Evolutionary conservation across 1,284 basidiomycete species (phyloP).

Genomic region (Mrakiaceae sp.): DNA sequence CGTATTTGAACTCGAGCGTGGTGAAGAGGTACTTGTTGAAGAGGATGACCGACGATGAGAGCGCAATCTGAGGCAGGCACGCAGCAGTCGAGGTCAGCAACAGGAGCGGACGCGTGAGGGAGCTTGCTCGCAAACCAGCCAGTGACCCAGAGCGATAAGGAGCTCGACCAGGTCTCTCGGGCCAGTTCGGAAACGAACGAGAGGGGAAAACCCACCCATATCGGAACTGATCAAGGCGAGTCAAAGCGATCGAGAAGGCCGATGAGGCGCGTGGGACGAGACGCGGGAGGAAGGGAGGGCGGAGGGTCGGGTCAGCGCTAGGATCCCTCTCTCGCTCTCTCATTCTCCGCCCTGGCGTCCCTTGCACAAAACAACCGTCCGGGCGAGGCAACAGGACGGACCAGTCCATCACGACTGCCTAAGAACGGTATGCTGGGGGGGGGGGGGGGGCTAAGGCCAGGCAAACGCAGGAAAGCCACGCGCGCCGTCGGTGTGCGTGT

Average conservation of each 20-base stretch:
- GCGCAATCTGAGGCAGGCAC: constrained; percentile 82
- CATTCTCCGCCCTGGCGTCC: too few relatives aligned
- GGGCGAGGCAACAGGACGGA: too few relatives aligned
- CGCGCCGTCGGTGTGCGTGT: not conserved
- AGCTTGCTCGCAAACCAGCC: too few relatives aligned
- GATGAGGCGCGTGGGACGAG: not conserved
- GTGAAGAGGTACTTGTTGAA: constrained; percentile 94
- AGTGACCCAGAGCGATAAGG: too few relatives aligned
- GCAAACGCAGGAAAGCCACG: too few relatives aligned
- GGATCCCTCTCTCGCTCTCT: not conserved
- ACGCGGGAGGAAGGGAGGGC: not conserved
- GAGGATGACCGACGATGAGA: constrained; percentile 83
- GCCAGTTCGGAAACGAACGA: not conserved
- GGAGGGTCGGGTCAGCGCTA: not conserved
- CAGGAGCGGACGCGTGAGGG: not conserved
- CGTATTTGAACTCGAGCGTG: constrained; percentile 61
- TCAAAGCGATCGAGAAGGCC: not conserved
- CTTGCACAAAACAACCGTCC: too few relatives aligned
- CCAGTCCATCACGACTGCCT: too few relatives aligned
- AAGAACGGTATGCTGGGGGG: too few relatives aligned
- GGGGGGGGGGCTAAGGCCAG: too few relatives aligned
- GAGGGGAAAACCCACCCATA: constrained; percentile 4
- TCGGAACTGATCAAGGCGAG: constrained; percentile 9
- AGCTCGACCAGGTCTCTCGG: not conserved
- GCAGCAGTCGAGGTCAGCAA: constrained; percentile 40